A percentile compares a stretch with the other conserved stretches of the same genome.
Evolutionary conservation across 306 rosid species (phyloP).

Genomic region (Medicago lupulina): DNA sequence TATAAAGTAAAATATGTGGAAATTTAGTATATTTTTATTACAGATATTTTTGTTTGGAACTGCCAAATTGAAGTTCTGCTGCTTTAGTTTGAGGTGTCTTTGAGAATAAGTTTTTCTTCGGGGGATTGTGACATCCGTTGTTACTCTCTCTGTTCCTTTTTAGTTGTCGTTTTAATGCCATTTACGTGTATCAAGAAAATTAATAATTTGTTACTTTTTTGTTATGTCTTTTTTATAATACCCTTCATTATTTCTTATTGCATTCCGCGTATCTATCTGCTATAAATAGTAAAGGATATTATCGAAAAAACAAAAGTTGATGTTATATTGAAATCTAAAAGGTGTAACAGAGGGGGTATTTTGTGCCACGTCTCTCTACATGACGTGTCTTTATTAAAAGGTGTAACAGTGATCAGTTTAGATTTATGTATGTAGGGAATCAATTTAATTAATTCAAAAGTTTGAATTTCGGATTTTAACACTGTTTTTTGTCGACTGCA

Average conservation of each 20-base stretch:
- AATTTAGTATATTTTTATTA: constrained; percentile 29
- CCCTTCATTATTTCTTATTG: too few relatives aligned
- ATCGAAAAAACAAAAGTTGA: too few relatives aligned
- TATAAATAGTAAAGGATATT: too few relatives aligned
- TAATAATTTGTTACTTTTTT: too few relatives aligned
- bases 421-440: constrained; percentile 18
- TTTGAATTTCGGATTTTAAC: neutral
- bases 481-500: too few relatives aligned
- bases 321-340: too few relatives aligned
- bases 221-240: too few relatives aligned
- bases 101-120: neutral
- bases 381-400: constrained; percentile 15
- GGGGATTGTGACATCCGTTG: neutral
- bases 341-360: too few relatives aligned
- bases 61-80: constrained; percentile 5
- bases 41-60: constrained; percentile 23
- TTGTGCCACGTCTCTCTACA: neutral
- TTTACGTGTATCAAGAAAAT: too few relatives aligned
- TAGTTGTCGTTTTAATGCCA: too few relatives aligned
- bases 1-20: constrained; percentile 8
- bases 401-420: constrained; percentile 13
- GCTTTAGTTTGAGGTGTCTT: constrained; percentile 12
- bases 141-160: neutral
- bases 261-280: too few relatives aligned
- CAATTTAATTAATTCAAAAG: constrained; percentile 3